These are phyloP conservation scores for Zasmidium cellare DNA, from an alignment of 2,329 filamentous ascomycete species.

Conservation along the genomic window DNA sequence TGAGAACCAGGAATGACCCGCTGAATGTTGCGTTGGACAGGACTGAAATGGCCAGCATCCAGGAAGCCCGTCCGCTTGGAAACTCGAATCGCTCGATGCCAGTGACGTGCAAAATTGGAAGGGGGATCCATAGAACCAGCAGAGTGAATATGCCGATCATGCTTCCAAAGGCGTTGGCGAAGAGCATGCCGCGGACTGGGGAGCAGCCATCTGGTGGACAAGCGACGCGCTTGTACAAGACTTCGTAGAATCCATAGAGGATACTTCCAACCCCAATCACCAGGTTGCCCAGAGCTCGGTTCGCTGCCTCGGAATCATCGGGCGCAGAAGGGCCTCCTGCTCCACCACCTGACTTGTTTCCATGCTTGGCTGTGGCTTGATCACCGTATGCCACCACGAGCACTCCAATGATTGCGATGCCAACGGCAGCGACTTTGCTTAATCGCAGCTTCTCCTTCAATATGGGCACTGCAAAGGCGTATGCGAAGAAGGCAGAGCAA, in stretches of 20 bases:
- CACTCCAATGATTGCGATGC: slow-evolving; percentile 84
- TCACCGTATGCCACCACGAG: slow-evolving; percentile 96
- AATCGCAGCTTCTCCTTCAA: slow-evolving; percentile 79
- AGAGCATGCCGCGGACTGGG: slow-evolving; percentile 87
- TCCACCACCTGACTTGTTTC: slow-evolving; percentile 56
- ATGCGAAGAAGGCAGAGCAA: slow-evolving; percentile 97
- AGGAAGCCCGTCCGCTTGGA: slow-evolving; percentile 74
- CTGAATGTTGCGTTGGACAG: slow-evolving; percentile 89
- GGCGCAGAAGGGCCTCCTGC: slow-evolving; percentile 48
- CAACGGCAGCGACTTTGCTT: slow-evolving; percentile 84
- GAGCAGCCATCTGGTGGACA: slow-evolving; percentile 89
- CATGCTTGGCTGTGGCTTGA: slow-evolving; percentile 51
- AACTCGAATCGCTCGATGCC: slow-evolving; percentile 82
- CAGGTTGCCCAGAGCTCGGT: slow-evolving; percentile 79
- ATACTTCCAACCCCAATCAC: slow-evolving; percentile 90
- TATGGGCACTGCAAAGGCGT: slow-evolving; percentile 90
- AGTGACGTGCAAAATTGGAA: slow-evolving; percentile 77
- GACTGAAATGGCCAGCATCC: slow-evolving; percentile 77
- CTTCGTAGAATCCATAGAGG: slow-evolving; percentile 95
- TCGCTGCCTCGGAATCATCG: slow-evolving; percentile 57
- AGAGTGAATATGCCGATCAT: slow-evolving; percentile 86
- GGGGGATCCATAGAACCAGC: slow-evolving; percentile 83
- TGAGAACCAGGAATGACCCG: slow-evolving; percentile 88
- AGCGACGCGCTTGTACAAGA: slow-evolving; percentile 89
- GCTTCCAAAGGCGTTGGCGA: slow-evolving; percentile 88